Conservation (phyloP, 495 filamentous ascomycete genomes). For the Xylaria castorea region DNA sequence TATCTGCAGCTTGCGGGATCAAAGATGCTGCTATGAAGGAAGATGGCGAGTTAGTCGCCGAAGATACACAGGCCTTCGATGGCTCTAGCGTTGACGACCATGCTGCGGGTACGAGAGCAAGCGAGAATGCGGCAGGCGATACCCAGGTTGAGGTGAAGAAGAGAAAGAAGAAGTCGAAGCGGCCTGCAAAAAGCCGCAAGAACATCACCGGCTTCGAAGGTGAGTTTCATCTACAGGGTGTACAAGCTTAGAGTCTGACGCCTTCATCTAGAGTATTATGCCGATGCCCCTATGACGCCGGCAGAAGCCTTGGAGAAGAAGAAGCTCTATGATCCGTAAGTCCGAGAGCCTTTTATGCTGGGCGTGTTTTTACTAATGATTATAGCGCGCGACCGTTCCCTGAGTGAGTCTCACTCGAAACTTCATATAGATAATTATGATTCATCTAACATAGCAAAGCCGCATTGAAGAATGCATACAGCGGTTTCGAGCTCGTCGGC, state of each 20-base stretch:
- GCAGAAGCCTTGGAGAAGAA: conserved; percentile 66
- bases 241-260: conserved; percentile 13
- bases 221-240: conserved; percentile 31
- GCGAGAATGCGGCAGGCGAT: not conserved
- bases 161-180: conserved; percentile 45
- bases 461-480: conserved; percentile 88
- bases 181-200: conserved; percentile 38
- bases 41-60: conserved; percentile 12
- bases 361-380: conserved; percentile 17
- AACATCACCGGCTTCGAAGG: conserved; percentile 54
- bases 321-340: conserved; percentile 56
- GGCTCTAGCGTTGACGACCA: conserved; percentile 8
- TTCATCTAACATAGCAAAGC: conserved; percentile 45
- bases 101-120: not conserved
- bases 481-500: conserved; percentile 77
- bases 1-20: conserved; percentile 3
- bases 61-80: conserved; percentile 11
- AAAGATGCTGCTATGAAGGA: conserved; percentile 9
- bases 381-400: conserved; percentile 44
- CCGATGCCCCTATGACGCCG: conserved; percentile 78
- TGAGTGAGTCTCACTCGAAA: conserved; percentile 40
- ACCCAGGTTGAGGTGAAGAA: conserved; percentile 18
- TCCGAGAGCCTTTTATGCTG: not conserved
- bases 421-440: not conserved
- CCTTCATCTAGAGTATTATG: conserved; percentile 65